Evolutionary conservation across 768 basidiomycete species (phyloP), one percentile per base, ranked within the genome.

Genomic region (Podaxis rugospora): DNA sequence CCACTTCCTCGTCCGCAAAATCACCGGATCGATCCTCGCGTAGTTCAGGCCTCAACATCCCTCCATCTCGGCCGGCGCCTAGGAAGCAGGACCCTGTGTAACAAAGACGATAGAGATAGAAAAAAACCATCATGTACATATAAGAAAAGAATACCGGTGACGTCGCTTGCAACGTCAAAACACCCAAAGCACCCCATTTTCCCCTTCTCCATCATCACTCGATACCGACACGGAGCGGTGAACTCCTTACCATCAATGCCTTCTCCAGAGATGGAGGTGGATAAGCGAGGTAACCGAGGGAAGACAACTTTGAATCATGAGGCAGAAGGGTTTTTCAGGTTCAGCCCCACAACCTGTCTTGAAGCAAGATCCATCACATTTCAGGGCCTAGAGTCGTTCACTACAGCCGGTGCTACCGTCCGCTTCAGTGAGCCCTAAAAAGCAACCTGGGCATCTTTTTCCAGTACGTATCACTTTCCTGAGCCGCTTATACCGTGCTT

Each of bases 221-320:
- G 40, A 28, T 44, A 46, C 59, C 59, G 59, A 60, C 46, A 53
- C 59, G 59, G 59, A 60, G 51, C 32, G 51, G 51, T 27, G 51
- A 59, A 14, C 39, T 42, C 51, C 59, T 53, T 35, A 44, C 23
- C 16, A 44, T 44, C 59, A 46, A 36, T 42, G 42, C 57, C 39
- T 28, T 51, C 57, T 32, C 32, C 32, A 13, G 50, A 59, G 51
- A 46, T 53, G 40, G 28, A 25, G 42, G 35, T 11, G 23, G 28
- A 46, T 14, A 51, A 60, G 51, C 51, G 51, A 54, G 59, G 42
- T 60, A 60, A 23, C 59, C 59, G 59, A 60, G 59, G 51, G 32
- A 44, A 59, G 32, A 40, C 36, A 25, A 39, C 28, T 21, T 21
- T 55, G 54, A 40, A 25, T 42, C 25, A 44, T 25, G 11, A 40